phyloP scores from a whole-genome alignment of 306 rosid species.

The Abrus precatorius region DNA sequence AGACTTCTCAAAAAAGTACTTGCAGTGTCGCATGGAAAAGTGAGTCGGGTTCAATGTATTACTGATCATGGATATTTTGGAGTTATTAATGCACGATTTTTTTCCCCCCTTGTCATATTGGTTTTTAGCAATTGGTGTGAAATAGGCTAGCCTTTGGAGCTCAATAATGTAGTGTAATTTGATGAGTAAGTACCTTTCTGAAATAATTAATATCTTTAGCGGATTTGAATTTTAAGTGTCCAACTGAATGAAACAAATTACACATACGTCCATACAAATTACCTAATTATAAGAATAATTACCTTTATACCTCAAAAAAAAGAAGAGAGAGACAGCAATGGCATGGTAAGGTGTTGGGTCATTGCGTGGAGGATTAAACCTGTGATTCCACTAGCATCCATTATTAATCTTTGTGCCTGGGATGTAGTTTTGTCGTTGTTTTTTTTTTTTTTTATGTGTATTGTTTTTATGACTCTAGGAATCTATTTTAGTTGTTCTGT shows the following conservation, averaged over 20 bases:
- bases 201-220: constrained; percentile 1
- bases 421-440: constrained; percentile 11
- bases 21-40: constrained; percentile 94
- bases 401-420: neutral
- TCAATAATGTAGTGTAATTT: neutral
- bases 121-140: constrained; percentile 26
- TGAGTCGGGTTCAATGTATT: constrained; percentile 56
- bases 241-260: constrained; percentile 21
- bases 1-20: constrained; percentile 78
- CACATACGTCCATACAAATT: neutral
- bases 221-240: constrained; percentile 29
- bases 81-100: neutral
- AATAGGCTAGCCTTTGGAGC: constrained; percentile 10
- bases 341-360: constrained; percentile 8
- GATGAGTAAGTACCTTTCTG: neutral
- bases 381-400: neutral
- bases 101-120: constrained; percentile 25
- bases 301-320: neutral
- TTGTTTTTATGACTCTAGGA: neutral
- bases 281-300: neutral
- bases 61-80: no score
- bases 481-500: neutral
- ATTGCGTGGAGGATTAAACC: constrained; percentile 7
- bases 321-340: neutral
- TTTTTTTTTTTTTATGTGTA: neutral